Evolutionary conservation across 768 basidiomycete genomes (phyloP).

Genomic region (Lentinula sp.): DNA sequence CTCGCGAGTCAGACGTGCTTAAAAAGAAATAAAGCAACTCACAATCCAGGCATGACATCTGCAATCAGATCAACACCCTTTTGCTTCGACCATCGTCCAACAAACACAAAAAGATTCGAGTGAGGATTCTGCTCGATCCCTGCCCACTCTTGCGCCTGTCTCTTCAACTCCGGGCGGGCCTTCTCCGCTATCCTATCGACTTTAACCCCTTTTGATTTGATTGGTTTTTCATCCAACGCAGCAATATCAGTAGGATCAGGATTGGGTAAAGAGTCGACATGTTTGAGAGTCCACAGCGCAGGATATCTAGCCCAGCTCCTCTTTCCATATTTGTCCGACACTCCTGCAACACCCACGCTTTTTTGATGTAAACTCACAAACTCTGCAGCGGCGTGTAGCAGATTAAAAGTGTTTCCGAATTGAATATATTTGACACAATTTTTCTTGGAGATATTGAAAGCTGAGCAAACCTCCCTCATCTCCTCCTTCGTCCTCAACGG

Average conservation of each 20-base stretch:
- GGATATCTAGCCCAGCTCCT: conserved; percentile 96
- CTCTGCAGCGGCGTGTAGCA: conserved; percentile 88
- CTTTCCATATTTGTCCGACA: conserved; percentile 97
- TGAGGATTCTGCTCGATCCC: conserved; percentile 87
- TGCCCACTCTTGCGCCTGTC: conserved; percentile 95
- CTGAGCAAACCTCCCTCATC: conserved; percentile 97
- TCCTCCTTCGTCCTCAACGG: conserved; percentile 94
- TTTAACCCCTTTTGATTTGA: conserved; percentile 64
- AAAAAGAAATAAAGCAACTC: conserved; percentile 22
- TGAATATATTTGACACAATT: conserved; percentile 96
- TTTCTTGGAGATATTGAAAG: conserved; percentile 96
- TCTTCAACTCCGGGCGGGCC: conserved; percentile 85
- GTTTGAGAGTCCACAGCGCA: conserved; percentile 92
- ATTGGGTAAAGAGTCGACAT: conserved; percentile 92
- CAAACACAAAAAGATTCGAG: conserved; percentile 91
- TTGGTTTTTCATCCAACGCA: conserved; percentile 76
- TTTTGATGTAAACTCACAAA: conserved; percentile 93
- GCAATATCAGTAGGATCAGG: conserved; percentile 95
- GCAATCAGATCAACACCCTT: conserved; percentile 98
- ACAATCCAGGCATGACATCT: conserved; percentile 89
- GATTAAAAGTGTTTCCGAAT: conserved; percentile 96
- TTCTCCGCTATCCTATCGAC: conserved; percentile 80
- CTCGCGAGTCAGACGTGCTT: conserved; percentile 4
- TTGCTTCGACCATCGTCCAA: conserved; percentile 97
- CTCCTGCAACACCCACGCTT: conserved; percentile 90